Evolutionary conservation across 208 protist genomes (phyloP).

Genomic region (Leishmania major): DNA sequence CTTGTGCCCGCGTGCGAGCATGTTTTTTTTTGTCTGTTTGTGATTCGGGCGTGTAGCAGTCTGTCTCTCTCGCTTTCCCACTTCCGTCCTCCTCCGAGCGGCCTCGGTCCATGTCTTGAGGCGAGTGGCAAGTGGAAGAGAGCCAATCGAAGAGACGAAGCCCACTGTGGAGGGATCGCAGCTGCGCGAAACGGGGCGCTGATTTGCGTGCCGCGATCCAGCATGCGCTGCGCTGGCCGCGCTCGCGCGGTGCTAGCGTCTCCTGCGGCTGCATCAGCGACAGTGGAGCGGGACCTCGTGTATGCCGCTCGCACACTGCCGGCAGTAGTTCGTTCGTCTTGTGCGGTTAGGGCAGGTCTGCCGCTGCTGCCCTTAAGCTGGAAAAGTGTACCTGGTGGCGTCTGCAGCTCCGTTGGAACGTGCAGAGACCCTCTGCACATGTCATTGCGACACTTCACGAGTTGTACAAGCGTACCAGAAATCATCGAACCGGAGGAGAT

Average conservation of each 20-base stretch:
- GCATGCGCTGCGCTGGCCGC: background rate
- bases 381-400: background rate
- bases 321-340: background rate
- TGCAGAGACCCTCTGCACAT: background rate
- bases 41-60: background rate
- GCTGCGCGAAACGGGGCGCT: background rate
- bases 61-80: background rate
- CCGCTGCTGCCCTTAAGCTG: background rate
- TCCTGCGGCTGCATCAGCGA: background rate
- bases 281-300: background rate
- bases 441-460: background rate
- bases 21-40: background rate
- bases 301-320: background rate
- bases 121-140: background rate
- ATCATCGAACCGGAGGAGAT: constrained; percentile 23
- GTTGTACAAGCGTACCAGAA: background rate
- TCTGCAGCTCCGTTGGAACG: background rate
- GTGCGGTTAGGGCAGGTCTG: background rate
- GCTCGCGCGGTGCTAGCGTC: background rate
- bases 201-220: background rate
- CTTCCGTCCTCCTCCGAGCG: background rate
- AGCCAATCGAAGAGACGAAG: background rate
- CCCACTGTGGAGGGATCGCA: background rate
- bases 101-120: background rate
- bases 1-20: background rate